Evolutionary conservation across 441 rosid species (phyloP), one percentile per base, ranked within the genome.

Genomic region (Erysimum pusillum): DNA sequence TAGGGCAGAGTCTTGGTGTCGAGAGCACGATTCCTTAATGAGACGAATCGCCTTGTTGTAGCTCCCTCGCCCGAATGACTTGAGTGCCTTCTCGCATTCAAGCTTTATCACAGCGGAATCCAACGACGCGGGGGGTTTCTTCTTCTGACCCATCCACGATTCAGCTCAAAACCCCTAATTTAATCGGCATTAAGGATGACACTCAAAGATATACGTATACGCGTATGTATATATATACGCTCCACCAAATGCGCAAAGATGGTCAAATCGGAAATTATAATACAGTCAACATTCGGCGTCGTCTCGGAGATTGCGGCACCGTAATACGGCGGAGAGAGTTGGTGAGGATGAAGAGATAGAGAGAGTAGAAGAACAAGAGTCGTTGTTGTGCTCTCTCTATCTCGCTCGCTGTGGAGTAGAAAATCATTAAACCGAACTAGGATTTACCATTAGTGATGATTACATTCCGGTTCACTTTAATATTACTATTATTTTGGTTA

Each of bases 31-130:
- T 32, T 91, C 96, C 83, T 91, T 95, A 90, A 95, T 91, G n/a
- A 91, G 84, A 42, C 97, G 87, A 41, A 91, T 81, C 69, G 98
- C 97, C 72, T 90, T 93, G 63, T 78, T 90, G 82, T 93, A 89
- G 82, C 92, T 93, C 20, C 98, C 98, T 0, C 93, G 83, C 65
- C 89, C 92, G 36, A 91, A 84, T 10, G 98, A 86, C 35, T 79
- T 86, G 35, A 91, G 85, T 44, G 99, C 93, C 56, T 92, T 89
- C 83, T 92, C 97, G 79, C 95, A 93, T 74, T 95, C 97, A 2
- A 66, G 76, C 86, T 90, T 95, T 79, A 91, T 79, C 20, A 79
- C 73, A 17, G 83, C 79, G 53, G 61, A 46, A 65, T 51, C 64
- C 32, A 82, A 62, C 48, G 76, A 69, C 65, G 88, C 81, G 71